Conservation (phyloP, 2,329 filamentous ascomycete genomes). For the Trichoderma pleuroti region DNA sequence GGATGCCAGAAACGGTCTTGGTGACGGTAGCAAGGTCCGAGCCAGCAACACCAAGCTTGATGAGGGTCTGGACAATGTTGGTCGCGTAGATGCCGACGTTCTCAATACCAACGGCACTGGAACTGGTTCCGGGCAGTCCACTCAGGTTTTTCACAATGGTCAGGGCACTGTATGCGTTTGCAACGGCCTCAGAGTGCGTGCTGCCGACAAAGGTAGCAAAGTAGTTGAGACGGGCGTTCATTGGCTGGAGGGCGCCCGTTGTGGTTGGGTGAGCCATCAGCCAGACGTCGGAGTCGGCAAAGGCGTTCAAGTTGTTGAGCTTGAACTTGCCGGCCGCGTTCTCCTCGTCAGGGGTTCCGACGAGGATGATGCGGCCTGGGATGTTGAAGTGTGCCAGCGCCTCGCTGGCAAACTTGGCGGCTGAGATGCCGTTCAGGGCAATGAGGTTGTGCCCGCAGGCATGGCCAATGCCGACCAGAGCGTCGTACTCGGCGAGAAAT, state of each 20-base stretch:
- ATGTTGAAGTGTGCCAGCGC: conserved; percentile 20
- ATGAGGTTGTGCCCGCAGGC: conserved; percentile 24
- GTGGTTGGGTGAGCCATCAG: conserved; percentile 23
- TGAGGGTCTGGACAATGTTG: conserved; percentile 21
- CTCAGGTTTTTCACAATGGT: conserved; percentile 12
- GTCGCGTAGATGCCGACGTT: conserved; percentile 22
- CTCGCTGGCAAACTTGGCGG: conserved; percentile 18
- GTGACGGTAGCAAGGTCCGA: conserved; percentile 8
- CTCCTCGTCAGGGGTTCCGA: conserved; percentile 22
- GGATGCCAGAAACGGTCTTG: conserved; percentile 15
- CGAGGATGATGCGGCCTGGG: conserved; percentile 18
- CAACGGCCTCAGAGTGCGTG: conserved; percentile 20
- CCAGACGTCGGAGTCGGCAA: conserved; percentile 21
- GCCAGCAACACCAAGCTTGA: conserved; percentile 20
- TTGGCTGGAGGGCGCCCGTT: conserved; percentile 21
- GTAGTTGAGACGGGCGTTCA: conserved; percentile 23
- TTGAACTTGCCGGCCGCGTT: conserved; percentile 22
- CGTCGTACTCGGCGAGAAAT: conserved; percentile 23
- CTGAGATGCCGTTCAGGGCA: conserved; percentile 20
- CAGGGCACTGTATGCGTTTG: conserved; percentile 21
- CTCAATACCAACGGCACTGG: conserved; percentile 20
- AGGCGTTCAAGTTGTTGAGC: conserved; percentile 21
- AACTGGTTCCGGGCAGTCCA: conserved; percentile 18
- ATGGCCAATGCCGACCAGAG: conserved; percentile 20
- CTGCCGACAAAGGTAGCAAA: conserved; percentile 19